Percentiles rank a stretch among this genome's conserved stretches.
phyloP scores from a whole-genome alignment of 148 eudicot species.

The Vaccinium corymbosum region DNA sequence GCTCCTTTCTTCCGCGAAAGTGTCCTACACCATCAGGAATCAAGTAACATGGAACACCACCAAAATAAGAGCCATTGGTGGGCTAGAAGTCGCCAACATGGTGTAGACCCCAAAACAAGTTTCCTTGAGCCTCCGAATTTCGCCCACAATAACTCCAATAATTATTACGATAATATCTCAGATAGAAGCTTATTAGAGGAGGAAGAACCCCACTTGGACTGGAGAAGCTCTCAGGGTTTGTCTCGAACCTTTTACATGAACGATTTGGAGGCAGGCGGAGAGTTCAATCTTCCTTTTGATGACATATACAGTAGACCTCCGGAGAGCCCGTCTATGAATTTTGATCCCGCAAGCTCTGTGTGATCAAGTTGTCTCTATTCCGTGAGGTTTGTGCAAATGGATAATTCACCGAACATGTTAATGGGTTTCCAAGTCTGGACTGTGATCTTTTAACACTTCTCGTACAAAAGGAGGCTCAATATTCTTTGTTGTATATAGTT shows the following conservation, averaged over 20 bases:
- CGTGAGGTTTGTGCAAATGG: background rate
- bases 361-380: conserved; percentile 19
- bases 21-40: conserved; percentile 44
- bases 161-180: conserved; percentile 27
- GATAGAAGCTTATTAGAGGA: conserved; percentile 35
- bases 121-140: conserved; percentile 63
- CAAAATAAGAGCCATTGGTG: conserved; percentile 42
- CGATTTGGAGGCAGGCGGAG: conserved; percentile 40
- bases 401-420: conserved; percentile 9
- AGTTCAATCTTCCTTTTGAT: conserved; percentile 68
- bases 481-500: conserved; percentile 72
- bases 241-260: conserved; percentile 40
- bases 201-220: conserved; percentile 35
- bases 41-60: background rate
- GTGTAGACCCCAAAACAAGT: conserved; percentile 29
- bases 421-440: conserved; percentile 18
- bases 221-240: conserved; percentile 41
- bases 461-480: conserved; percentile 14
- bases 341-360: conserved; percentile 25
- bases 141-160: conserved; percentile 21
- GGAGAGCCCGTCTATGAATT: conserved; percentile 23
- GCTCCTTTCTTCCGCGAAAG: conserved; percentile 48
- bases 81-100: conserved; percentile 32
- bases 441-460: background rate
- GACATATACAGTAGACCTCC: conserved; percentile 49